Conservation (phyloP, 192 early-diverging fungal genomes). For the Coemansia sp. region DNA sequence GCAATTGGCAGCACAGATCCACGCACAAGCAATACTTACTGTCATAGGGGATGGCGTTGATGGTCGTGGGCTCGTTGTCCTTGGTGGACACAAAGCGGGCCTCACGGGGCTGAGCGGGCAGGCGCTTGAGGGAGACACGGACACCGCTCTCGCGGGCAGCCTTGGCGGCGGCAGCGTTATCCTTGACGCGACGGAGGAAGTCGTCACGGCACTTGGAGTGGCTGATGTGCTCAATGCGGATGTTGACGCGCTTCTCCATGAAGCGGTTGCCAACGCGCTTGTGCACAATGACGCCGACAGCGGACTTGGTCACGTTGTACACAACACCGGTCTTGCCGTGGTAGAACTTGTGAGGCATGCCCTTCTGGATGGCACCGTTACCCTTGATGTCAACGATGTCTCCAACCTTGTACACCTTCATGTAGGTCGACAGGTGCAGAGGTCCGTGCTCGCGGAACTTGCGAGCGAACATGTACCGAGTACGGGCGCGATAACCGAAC, state of each 20-base stretch:
- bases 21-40: slow-evolving; percentile 37
- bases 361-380: slow-evolving; percentile 98
- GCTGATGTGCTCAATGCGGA: slow-evolving; percentile 98
- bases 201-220: slow-evolving; percentile 99
- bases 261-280: slow-evolving; percentile 98
- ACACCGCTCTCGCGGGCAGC: slow-evolving; percentile 80
- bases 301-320: slow-evolving; percentile 99
- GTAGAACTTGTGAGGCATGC: slow-evolving; percentile 99
- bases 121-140: slow-evolving; percentile 82
- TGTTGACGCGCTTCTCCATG: slow-evolving; percentile 98
- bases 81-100: slow-evolving; percentile 85
- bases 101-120: slow-evolving; percentile 82
- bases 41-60: slow-evolving; percentile 96
- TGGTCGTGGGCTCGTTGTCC: slow-evolving; percentile 88
- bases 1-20: neutral
- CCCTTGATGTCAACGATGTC: slow-evolving; percentile 99
- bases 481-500: slow-evolving; percentile 94
- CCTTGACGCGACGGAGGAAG: slow-evolving; percentile 96
- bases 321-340: slow-evolving; percentile 98
- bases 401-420: slow-evolving; percentile 98
- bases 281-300: slow-evolving; percentile 98
- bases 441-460: slow-evolving; percentile 95
- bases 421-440: slow-evolving; percentile 93
- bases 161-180: slow-evolving; percentile 81
- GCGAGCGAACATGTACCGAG: slow-evolving; percentile 95